Evolutionary conservation across 2,329 filamentous ascomycete genomes (phyloP).

Genomic region (Domatiomyces globalis): DNA sequence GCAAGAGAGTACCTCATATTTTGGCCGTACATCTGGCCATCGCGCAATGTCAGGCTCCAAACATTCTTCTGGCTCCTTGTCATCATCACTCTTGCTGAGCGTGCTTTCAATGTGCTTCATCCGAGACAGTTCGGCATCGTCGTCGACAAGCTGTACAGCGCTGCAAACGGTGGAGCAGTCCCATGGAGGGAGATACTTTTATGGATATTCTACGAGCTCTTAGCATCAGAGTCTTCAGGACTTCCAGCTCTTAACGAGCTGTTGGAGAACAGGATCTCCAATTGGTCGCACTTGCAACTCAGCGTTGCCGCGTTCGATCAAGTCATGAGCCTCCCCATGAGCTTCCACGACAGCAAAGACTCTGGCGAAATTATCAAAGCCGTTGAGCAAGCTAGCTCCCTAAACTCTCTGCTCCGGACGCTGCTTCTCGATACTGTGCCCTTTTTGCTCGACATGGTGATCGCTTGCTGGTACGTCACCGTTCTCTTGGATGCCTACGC

Average conservation of each 20-base stretch:
- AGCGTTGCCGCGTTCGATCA: neutral
- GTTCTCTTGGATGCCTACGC: too few relatives aligned
- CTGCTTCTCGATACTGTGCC: too few relatives aligned
- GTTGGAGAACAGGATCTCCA: neutral
- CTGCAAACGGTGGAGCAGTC: neutral
- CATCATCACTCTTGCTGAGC: too few relatives aligned
- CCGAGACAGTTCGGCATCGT: neutral
- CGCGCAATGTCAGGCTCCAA: too few relatives aligned
- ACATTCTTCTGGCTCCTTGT: too few relatives aligned
- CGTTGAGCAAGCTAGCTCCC: slow-evolving; percentile 2
- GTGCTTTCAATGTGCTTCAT: neutral
- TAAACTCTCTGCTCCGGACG: slow-evolving; percentile 2
- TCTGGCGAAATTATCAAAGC: slow-evolving; percentile 4
- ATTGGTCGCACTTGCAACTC: neutral
- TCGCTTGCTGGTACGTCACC: too few relatives aligned
- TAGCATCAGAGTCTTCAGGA: neutral
- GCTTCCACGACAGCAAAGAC: slow-evolving; percentile 3
- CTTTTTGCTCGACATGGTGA: too few relatives aligned
- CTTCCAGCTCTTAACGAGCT: neutral
- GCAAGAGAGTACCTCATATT: too few relatives aligned
- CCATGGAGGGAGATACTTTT: neutral
- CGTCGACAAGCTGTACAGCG: neutral
- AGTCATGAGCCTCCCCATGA: slow-evolving; percentile 4
- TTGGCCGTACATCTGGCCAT: too few relatives aligned
- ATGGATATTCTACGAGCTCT: neutral